Evolutionary conservation across 2,329 filamentous ascomycete genomes (phyloP).

Genomic region (Phyllosticta capitalensis): DNA sequence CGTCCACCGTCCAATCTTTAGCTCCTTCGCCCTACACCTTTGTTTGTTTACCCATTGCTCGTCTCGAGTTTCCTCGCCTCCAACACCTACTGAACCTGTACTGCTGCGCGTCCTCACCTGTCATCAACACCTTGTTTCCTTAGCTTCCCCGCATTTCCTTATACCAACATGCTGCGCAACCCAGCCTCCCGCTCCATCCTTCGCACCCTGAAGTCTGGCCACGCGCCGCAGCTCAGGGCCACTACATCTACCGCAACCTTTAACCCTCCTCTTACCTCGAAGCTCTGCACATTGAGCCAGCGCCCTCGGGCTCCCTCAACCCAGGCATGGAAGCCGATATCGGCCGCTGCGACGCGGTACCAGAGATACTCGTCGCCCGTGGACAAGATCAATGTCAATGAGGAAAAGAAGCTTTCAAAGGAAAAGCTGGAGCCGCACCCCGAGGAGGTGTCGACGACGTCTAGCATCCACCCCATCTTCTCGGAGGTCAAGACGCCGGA

Average conservation of each 20-base stretch:
- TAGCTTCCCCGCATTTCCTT: constrained; percentile 5
- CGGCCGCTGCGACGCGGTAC: constrained; percentile 44
- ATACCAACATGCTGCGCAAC: constrained; percentile 26
- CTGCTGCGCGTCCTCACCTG: constrained; percentile 12
- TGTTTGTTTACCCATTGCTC: neutral
- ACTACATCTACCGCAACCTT: constrained; percentile 3
- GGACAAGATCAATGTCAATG: constrained; percentile 45
- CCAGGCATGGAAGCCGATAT: constrained; percentile 17
- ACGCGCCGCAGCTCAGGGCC: constrained; percentile 10
- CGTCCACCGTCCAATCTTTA: neutral
- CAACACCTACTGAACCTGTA: neutral
- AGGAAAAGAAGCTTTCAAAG: constrained; percentile 46
- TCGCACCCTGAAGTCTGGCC: constrained; percentile 19
- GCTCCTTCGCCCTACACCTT: neutral
- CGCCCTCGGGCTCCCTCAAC: constrained; percentile 18
- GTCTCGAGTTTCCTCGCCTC: neutral
- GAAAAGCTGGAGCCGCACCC: constrained; percentile 52
- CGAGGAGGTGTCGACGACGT: constrained; percentile 50
- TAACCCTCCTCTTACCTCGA: constrained; percentile 21
- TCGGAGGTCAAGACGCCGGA: constrained; percentile 27
- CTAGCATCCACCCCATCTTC: constrained; percentile 35
- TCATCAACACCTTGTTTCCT: constrained; percentile 15
- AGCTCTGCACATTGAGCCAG: constrained; percentile 23
- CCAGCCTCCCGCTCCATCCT: constrained; percentile 25
- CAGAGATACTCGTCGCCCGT: constrained; percentile 44